Evolutionary conservation across 2,329 filamentous ascomycete genomes (phyloP).

Genomic region (Trichoderma afroharzianum): DNA sequence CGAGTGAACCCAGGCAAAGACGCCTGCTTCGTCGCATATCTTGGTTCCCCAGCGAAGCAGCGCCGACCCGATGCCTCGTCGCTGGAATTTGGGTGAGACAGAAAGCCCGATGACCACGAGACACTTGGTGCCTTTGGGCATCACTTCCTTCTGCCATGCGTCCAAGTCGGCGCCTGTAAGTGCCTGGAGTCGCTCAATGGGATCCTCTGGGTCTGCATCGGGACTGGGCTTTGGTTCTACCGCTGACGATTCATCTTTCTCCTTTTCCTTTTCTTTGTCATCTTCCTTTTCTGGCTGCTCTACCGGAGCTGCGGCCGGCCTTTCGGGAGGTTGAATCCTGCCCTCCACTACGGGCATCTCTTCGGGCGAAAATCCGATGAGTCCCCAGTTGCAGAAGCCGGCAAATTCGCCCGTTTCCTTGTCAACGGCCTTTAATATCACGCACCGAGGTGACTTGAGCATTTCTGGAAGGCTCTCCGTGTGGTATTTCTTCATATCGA

Average conservation of each 20-base stretch:
- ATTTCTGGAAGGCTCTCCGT: conserved; percentile 24
- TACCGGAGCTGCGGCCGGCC: neutral
- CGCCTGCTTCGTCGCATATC: conserved; percentile 27
- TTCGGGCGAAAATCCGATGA: conserved; percentile 28
- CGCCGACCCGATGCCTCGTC: conserved; percentile 30
- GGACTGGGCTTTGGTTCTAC: conserved; percentile 1
- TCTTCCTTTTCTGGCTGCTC: neutral
- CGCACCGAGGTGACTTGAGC: conserved; percentile 23
- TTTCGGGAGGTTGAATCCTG: conserved; percentile 15
- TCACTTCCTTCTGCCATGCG: conserved; percentile 30
- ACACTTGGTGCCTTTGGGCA: conserved; percentile 32
- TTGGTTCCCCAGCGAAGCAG: conserved; percentile 32
- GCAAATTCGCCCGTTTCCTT: conserved; percentile 26
- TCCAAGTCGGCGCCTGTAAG: conserved; percentile 31
- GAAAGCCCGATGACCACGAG: conserved; percentile 31
- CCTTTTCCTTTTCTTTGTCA: neutral
- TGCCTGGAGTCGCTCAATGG: conserved; percentile 29
- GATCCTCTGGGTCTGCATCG: conserved; percentile 19
- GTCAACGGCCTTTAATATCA: conserved; percentile 34
- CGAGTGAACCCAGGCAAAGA: conserved; percentile 35
- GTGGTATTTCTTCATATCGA: conserved; percentile 28
- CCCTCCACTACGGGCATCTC: conserved; percentile 23
- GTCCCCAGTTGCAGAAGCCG: conserved; percentile 32
- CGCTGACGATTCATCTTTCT: neutral
- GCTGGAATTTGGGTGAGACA: conserved; percentile 31